These are phyloP conservation scores for Kandelia obovata DNA, from an alignment of 345 rosid genomes.

Conservation along the genomic window DNA sequence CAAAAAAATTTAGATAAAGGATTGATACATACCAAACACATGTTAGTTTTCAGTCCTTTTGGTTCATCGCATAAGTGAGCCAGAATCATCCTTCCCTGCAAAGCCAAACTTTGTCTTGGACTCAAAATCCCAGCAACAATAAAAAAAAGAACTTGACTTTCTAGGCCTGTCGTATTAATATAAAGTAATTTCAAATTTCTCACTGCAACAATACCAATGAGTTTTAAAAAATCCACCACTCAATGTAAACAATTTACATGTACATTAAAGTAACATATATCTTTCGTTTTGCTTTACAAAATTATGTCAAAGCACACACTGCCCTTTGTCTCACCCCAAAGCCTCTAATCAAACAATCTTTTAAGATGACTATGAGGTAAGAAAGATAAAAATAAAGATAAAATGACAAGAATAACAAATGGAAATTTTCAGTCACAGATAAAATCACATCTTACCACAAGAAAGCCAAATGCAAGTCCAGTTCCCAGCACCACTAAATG, in stretches of 20 bases:
- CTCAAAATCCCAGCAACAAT: constrained; percentile 1
- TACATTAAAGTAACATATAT: too few species aligned
- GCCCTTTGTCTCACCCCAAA: too few species aligned
- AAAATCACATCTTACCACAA: constrained; percentile 60
- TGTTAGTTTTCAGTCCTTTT: constrained; percentile 94
- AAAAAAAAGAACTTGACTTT: background rate
- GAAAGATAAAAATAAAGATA: too few species aligned
- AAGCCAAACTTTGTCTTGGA: constrained; percentile 24
- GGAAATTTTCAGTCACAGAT: background rate
- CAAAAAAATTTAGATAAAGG: constrained; percentile 1
- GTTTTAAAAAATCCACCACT: too few species aligned
- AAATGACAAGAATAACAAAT: background rate
- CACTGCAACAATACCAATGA: too few species aligned
- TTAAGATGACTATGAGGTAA: too few species aligned
- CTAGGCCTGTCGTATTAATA: too few species aligned
- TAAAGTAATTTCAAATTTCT: too few species aligned
- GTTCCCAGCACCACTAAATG: constrained; percentile 87
- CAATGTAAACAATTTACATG: too few species aligned
- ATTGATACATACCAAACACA: constrained; percentile 80
- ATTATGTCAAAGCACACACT: too few species aligned
- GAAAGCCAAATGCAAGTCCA: constrained; percentile 98
- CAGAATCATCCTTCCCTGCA: constrained; percentile 98
- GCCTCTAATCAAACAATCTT: too few species aligned
- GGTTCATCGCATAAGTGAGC: constrained; percentile 99
- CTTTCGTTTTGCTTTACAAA: too few species aligned